Evolutionary conservation across 1,139 yeast species (phyloP), one percentile per base, ranked within the genome.

Genomic region (Hemisphaericaspora lyxosophila): DNA sequence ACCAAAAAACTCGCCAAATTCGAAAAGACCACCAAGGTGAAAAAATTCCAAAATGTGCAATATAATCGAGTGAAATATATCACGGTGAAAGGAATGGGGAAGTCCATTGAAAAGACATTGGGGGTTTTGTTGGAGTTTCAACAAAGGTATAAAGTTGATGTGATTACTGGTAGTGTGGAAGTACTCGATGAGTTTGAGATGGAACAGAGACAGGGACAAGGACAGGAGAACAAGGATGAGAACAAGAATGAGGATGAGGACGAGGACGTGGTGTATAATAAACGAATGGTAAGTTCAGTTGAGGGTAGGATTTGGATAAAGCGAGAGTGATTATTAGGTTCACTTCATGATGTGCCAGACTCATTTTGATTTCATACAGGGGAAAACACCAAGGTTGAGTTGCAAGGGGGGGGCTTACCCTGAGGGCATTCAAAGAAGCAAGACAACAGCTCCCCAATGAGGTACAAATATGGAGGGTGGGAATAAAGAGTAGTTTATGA

Each of bases 1-100:
- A 67, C 66, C 31, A 77, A 74, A 50, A 65, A 70, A 38, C 51
- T 82, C 19, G 58, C 55, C 5, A 67, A 63, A 41, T 66, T 67
- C 46, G 61, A 62, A 37, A 62, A 59, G 35, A 41, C 58, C 11
- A 54, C 56, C 23, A 35, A 32, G 2, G 17, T 30, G 9, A 55
- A 56, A 17, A 69, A 67, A 44, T 68, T 62, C 40, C 69, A 70
- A 38, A 57, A 60, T 28, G 69, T 70, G 2, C 64, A 64, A 24
- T 68, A 59, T 46, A 66, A 62, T 39, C 60, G 66, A 24, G 62
- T 67, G 2, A 57, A 67, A 29, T 75, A 64, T 50, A 62, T 83
- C 12, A 65, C 73, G 0, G 71, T 84, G 2, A 64, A 77, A 44
- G 92, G 88, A 0, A 82, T 83, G 87, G 90, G 90, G 2, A 73